Evolutionary conservation across 2,329 filamentous ascomycete species (phyloP).

Genomic region (Allantophomopsis lycopodina): DNA sequence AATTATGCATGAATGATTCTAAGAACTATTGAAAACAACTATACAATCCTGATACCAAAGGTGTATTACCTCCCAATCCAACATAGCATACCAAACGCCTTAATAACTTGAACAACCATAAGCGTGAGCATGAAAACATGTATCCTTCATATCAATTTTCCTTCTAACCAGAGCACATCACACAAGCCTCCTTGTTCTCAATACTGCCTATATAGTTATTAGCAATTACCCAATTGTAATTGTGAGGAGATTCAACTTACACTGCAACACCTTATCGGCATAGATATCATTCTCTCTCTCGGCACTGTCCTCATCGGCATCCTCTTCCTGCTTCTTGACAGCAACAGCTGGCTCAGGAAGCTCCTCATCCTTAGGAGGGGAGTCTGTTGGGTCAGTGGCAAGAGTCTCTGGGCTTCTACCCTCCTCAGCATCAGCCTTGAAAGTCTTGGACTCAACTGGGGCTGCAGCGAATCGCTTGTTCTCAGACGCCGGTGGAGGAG

Average conservation of each 20-base stretch:
- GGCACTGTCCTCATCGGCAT: constrained; percentile 53
- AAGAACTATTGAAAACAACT: too few relatives aligned
- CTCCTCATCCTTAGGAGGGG: constrained; percentile 49
- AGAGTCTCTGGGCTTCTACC: constrained; percentile 70
- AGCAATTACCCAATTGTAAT: constrained; percentile 16
- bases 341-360: constrained; percentile 41
- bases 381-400: constrained; percentile 50
- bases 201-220: constrained; percentile 55
- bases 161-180: constrained; percentile 87
- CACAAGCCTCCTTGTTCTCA: constrained; percentile 85
- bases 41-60: too few relatives aligned
- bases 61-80: too few relatives aligned
- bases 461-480: constrained; percentile 22
- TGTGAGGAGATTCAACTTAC: constrained; percentile 35
- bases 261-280: constrained; percentile 79
- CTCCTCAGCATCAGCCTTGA: constrained; percentile 66
- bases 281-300: constrained; percentile 87
- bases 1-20: too few relatives aligned
- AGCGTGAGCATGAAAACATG: too few relatives aligned
- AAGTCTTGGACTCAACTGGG: constrained; percentile 48
- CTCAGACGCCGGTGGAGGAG: constrained; percentile 42
- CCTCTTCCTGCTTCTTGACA: constrained; percentile 54
- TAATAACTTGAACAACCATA: too few relatives aligned
- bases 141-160: too few relatives aligned
- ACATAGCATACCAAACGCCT: too few relatives aligned